Evolutionary conservation across 495 filamentous ascomycete genomes (phyloP), one percentile per base, ranked within the genome.

Genomic region (Tuber umbilicatum): DNA sequence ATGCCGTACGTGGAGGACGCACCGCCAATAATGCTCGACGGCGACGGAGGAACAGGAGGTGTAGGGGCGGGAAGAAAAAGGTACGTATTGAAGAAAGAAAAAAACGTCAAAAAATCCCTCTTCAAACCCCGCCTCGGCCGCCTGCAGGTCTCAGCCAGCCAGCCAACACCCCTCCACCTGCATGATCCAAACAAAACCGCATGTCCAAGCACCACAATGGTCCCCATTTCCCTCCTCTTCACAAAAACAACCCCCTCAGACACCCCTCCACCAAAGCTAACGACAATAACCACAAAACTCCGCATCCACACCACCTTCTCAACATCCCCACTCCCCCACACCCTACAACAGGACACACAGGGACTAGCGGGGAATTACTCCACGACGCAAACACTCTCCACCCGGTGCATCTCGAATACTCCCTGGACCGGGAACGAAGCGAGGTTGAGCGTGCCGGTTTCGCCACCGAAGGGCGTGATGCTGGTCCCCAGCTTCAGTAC

Each of bases 401-500:
- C 55, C n/a, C n/a, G 55, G n/a, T 64, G 55, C 55, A 64, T 64
- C 55, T 31, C 55, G 10, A 31, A 27, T 17, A 64, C 55, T 27
- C 55, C 55, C 55, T 64, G 55, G 55, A 55, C 47, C 7, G n/a
- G 55, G 27, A 45, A 43, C 79, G 35, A 79, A 2, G 86, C 93
- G 1, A 85, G 85, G 6, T 80, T 97, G 14, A 81, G 91, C 12
- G 88, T 97, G 12, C 94, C 95, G 0, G 84, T 99, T 82, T 85
- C 87, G 0, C 85, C 97, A 1, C 93, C 95, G 0, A 84, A 83
- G 16, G 79, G 83, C 31, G 89, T 88, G 78, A 92, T 90, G 75
- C 85, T 89, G 2, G 83, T 95, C 40, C 96, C 95, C 0, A 94
- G 93, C 27, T 99, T 98, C 85, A 90, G 95, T 84, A 89, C 89